Conservation (phyloP, 1,284 basidiomycete species). For the Entoloma clypeatum region DNA sequence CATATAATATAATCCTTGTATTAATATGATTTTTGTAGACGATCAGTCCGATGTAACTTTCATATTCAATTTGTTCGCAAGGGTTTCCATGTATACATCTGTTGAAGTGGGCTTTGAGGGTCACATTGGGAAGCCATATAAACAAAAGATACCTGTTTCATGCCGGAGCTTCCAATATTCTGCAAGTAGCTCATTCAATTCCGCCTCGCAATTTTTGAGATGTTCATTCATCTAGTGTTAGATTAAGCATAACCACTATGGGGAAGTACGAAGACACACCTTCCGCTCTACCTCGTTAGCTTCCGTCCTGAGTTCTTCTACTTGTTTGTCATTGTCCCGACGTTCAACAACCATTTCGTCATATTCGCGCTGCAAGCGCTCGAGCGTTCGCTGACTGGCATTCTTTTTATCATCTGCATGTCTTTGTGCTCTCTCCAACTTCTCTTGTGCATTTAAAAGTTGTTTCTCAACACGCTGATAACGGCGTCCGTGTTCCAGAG, state of each 20-base stretch:
- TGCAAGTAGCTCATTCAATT: slow-evolving; percentile 71
- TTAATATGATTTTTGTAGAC: not conserved
- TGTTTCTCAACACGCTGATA: slow-evolving; percentile 71
- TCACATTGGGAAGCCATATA: slow-evolving; percentile 1
- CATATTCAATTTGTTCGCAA: slow-evolving; percentile 67
- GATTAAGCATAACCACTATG: slow-evolving; percentile 1
- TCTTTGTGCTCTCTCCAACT: slow-evolving; percentile 68
- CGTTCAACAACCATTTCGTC: slow-evolving; percentile 71
- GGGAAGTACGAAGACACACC: slow-evolving; percentile 33
- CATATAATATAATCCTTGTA: slow-evolving; percentile 2
- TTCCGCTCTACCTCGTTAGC: slow-evolving; percentile 61
- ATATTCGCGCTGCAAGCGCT: slow-evolving; percentile 70
- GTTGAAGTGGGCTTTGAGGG: slow-evolving; percentile 7
- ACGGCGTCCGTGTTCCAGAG: not conserved
- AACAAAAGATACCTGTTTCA: slow-evolving; percentile 57
- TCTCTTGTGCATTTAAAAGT: slow-evolving; percentile 71
- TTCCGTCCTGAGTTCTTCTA: slow-evolving; percentile 68
- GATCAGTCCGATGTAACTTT: slow-evolving; percentile 32
- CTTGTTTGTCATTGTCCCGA: slow-evolving; percentile 69
- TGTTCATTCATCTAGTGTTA: slow-evolving; percentile 65
- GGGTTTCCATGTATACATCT: slow-evolving; percentile 81
- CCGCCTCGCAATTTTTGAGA: slow-evolving; percentile 64
- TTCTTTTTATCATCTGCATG: slow-evolving; percentile 72
- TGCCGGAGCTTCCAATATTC: slow-evolving; percentile 81
- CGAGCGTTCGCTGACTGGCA: slow-evolving; percentile 64